Conservation (phyloP, 2,329 filamentous ascomycete species). For the Triangularia verruculosa region DNA sequence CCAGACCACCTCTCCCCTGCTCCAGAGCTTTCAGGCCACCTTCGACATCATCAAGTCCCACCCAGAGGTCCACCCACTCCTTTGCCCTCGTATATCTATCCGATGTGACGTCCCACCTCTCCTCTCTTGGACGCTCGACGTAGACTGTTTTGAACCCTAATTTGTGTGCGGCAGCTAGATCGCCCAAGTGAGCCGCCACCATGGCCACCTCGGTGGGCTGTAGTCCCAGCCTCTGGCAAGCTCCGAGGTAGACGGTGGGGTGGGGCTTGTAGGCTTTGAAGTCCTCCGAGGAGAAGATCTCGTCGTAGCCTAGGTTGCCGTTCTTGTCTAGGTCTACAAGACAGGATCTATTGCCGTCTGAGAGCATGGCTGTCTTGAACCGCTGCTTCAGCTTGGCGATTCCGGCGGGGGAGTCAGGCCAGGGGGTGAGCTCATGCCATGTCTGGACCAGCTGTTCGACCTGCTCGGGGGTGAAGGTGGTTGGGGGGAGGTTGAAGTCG, state of each 20-base stretch:
- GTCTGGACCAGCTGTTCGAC: conserved; percentile 60
- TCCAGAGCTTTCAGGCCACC: no score
- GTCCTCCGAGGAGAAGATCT: conserved; percentile 64
- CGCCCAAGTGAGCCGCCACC: conserved; percentile 72
- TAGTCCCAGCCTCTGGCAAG: conserved; percentile 55
- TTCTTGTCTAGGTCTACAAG: conserved; percentile 61
- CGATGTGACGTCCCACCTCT: conserved; percentile 54
- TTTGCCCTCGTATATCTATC: conserved; percentile 51
- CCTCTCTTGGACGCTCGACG: conserved; percentile 66
- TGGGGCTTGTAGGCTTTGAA: conserved; percentile 75
- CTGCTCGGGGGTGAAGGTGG: conserved; percentile 52
- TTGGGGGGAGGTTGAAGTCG: conserved; percentile 55
- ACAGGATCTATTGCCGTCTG: conserved; percentile 70
- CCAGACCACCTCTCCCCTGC: conserved; percentile 51
- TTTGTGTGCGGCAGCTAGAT: conserved; percentile 63
- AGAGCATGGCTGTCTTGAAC: conserved; percentile 64
- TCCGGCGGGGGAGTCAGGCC: conserved; percentile 60
- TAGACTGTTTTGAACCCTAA: conserved; percentile 70
- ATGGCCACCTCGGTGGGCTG: conserved; percentile 64
- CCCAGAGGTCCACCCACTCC: conserved; percentile 65
- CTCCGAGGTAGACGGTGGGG: conserved; percentile 65
- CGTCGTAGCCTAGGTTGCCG: conserved; percentile 59
- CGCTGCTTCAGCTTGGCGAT: conserved; percentile 50
- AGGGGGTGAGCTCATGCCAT: conserved; percentile 72
- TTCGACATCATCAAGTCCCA: conserved; percentile 47